Conservation (phyloP, 768 basidiomycete species). For the Phanerochaete carnosa region DNA sequence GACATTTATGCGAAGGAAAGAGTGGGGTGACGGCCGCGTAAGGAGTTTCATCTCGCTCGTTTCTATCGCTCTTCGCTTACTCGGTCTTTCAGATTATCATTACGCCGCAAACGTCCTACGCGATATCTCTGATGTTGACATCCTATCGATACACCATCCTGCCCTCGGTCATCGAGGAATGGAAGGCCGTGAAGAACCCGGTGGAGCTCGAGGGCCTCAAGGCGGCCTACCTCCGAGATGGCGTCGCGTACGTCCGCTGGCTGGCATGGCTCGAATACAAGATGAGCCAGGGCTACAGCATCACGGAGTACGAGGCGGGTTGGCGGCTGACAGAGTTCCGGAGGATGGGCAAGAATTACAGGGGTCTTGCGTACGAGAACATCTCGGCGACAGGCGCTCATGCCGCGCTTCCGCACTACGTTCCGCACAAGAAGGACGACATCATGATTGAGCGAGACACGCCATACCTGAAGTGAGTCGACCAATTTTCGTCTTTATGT, state of each 20-base stretch:
- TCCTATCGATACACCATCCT: slow-evolving; percentile 75
- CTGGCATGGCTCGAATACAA: slow-evolving; percentile 89
- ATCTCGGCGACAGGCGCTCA: slow-evolving; percentile 90
- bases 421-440: slow-evolving; percentile 67
- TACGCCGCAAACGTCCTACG: slow-evolving; percentile 72
- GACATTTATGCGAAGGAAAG: slow-evolving; percentile 69
- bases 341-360: slow-evolving; percentile 65
- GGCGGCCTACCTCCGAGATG: slow-evolving; percentile 87
- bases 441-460: slow-evolving; percentile 69
- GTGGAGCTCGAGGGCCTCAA: slow-evolving; percentile 81
- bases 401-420: slow-evolving; percentile 94
- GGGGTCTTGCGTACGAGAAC: slow-evolving; percentile 85
- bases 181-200: slow-evolving; percentile 88
- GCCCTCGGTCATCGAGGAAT: slow-evolving; percentile 66
- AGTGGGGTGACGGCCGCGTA: slow-evolving; percentile 80
- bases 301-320: slow-evolving; percentile 91
- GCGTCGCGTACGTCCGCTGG: slow-evolving; percentile 80
- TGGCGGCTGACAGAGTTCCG: slow-evolving; percentile 79
- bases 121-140: slow-evolving; percentile 82
- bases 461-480: slow-evolving; percentile 84
- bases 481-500: slow-evolving; percentile 7
- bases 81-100: slow-evolving; percentile 50
- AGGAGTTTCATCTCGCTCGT: slow-evolving; percentile 18
- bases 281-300: slow-evolving; percentile 69
- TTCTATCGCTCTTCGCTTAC: slow-evolving; percentile 1